Percentiles rank a stretch among this genome's conserved stretches.
These are phyloP conservation scores for Hymenotorrendiella dingleyae DNA, from an alignment of 2,329 filamentous ascomycete genomes.

Conservation along the genomic window DNA sequence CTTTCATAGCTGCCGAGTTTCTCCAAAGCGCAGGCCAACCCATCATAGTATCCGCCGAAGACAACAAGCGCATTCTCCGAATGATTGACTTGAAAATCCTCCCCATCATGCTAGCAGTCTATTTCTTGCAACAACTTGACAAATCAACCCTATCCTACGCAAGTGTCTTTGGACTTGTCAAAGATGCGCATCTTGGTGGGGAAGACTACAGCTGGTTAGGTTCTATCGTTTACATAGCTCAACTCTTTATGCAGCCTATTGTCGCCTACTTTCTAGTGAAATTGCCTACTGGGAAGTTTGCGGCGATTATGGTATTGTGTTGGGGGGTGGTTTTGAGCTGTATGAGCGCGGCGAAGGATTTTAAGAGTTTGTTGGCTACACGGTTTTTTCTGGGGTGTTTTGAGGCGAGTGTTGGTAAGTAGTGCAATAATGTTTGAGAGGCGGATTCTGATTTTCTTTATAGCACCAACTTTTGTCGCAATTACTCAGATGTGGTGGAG, in stretches of 20 bases:
- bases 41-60: slow-evolving; percentile 15
- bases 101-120: slow-evolving; percentile 46
- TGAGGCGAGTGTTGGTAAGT: slow-evolving; percentile 36
- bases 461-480: slow-evolving; percentile 47
- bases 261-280: slow-evolving; percentile 48
- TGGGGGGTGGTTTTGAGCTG: slow-evolving; percentile 45
- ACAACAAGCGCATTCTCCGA: slow-evolving; percentile 20
- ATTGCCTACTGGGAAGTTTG: slow-evolving; percentile 49
- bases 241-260: slow-evolving; percentile 51
- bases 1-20: slow-evolving; percentile 18
- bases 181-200: slow-evolving; percentile 42
- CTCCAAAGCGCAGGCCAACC: slow-evolving; percentile 12
- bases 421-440: neutral
- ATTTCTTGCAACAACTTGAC: slow-evolving; percentile 51
- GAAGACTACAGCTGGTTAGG: slow-evolving; percentile 53
- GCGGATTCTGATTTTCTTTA: neutral
- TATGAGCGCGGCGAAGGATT: slow-evolving; percentile 30
- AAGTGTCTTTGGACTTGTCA: slow-evolving; percentile 43
- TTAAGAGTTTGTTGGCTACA: slow-evolving; percentile 31
- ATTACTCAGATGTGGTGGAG: slow-evolving; percentile 59
- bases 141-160: slow-evolving; percentile 34
- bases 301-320: slow-evolving; percentile 43
- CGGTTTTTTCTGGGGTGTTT: slow-evolving; percentile 45
- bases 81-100: slow-evolving; percentile 45
- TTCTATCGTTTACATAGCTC: slow-evolving; percentile 54